Evolutionary conservation across 2,329 filamentous ascomycete genomes (phyloP).

Genomic region (Trichoderma sp.): DNA sequence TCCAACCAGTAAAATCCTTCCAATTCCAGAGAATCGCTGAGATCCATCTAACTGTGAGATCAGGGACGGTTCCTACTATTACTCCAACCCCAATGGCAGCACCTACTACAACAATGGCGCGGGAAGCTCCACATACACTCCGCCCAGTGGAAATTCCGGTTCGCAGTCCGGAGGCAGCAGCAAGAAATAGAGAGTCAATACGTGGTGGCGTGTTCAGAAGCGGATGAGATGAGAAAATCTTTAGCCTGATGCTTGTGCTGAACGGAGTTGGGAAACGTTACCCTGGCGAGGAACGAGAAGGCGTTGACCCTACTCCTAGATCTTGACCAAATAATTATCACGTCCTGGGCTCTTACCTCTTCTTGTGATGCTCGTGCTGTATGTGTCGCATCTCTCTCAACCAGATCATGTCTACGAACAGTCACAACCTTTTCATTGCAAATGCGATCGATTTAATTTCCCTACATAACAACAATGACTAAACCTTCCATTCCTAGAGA

Average conservation of each 20-base stretch:
- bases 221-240: too few species aligned
- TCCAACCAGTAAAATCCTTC: slow-evolving; percentile 53
- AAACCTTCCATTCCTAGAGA: neutral
- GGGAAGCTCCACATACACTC: slow-evolving; percentile 59
- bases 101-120: slow-evolving; percentile 64
- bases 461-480: slow-evolving; percentile 4
- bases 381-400: neutral
- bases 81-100: slow-evolving; percentile 65
- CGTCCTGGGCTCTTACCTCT: neutral
- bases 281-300: neutral
- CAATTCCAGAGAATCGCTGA: neutral
- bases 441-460: neutral
- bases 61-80: slow-evolving; percentile 68
- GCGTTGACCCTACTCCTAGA: neutral
- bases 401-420: neutral
- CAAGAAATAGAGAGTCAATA: neutral
- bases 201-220: neutral
- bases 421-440: neutral
- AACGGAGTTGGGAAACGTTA: neutral
- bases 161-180: slow-evolving; percentile 16
- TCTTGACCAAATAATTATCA: neutral
- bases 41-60: neutral
- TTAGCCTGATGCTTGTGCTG: neutral
- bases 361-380: neutral
- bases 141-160: slow-evolving; percentile 41